A percentile compares a stretch with the other conserved stretches of the same genome.
Evolutionary conservation across 1,284 basidiomycete genomes (phyloP).

Genomic region (Fistulinella cinereoalba): DNA sequence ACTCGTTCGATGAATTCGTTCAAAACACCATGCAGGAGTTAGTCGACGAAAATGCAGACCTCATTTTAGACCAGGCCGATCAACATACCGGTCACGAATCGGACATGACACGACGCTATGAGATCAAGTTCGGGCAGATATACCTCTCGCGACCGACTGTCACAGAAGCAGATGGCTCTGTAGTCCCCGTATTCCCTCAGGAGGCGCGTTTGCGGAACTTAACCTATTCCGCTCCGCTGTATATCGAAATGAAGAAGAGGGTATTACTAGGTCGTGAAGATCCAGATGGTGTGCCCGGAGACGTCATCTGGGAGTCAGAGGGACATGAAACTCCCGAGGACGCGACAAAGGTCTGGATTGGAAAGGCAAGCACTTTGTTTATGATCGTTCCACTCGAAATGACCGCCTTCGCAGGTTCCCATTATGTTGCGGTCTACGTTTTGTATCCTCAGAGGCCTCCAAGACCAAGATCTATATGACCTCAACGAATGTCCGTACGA

Average conservation of each 20-base stretch:
- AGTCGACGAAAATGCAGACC: conserved; percentile 88
- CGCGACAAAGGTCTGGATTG: conserved; percentile 90
- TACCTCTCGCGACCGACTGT: conserved; percentile 89
- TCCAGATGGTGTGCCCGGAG: conserved; percentile 77
- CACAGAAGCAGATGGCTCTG: conserved; percentile 78
- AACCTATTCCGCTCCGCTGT: conserved; percentile 93
- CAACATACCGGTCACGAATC: conserved; percentile 92
- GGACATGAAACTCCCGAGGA: conserved; percentile 63
- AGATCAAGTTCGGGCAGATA: conserved; percentile 97
- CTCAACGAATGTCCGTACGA: conserved; percentile 98
- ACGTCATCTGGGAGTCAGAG: conserved; percentile 80
- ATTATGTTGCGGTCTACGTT: conserved; percentile 98
- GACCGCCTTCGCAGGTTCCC: conserved; percentile 85
- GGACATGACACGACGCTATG: conserved; percentile 96
- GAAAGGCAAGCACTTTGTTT: conserved; percentile 64
- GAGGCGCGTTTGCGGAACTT: conserved; percentile 97
- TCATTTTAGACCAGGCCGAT: conserved; percentile 92
- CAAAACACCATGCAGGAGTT: conserved; percentile 98
- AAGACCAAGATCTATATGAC: conserved; percentile 78
- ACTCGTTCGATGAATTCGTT: conserved; percentile 99
- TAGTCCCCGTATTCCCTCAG: conserved; percentile 90
- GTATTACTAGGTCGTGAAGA: conserved; percentile 80
- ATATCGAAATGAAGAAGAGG: conserved; percentile 93
- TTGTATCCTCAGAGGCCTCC: conserved; percentile 81
- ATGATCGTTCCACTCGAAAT: conserved; percentile 2